Base-by-base conservation (phyloP, 768 basidiomycete species). In the Suillus fuscotomentosus region DNA sequence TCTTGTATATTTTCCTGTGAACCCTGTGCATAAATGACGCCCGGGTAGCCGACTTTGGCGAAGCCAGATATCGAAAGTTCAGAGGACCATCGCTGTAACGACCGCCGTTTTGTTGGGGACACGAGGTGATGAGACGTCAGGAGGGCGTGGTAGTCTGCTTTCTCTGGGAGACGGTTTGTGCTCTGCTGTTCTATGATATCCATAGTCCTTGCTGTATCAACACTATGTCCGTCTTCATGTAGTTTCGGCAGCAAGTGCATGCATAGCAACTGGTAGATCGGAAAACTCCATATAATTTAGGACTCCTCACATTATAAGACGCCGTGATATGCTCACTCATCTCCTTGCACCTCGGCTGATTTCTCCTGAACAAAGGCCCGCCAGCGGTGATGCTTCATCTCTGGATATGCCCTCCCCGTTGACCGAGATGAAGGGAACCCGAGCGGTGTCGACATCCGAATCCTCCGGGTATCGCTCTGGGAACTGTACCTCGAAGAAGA, bases 1-100 rank as follows among this genome's bases (percentile, higher is more conserved):
- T 88, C 86, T 69, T 87, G 82, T 14, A 91, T 77, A 55, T 83
- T 76, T 9, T 79, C 75, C 50, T 78, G 77, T 22, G 68, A 68
- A 9, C 90, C 90, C 71, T 86, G 80, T n/a, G 82, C 87, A 62
- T 91, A 93, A 51, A 93, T 89, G 53, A 91, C 79, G 5, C 90
- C 90, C 14, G 91, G 91, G 72, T 91, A 84, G 0, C 90, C 90
- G 10, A 88, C 81, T 74, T 92, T 92, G 1, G 89, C 86, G 71
- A 91, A 92, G 0, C 91, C 90, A 1, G 76, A 67, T 14, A 92
- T 68, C 4, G 75, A 75, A 47, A 90, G 81, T 8, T 83, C 79
- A 15, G 81, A 78, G 1, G 87, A 81, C 83, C 88, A 88, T 42
- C 79, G 76, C 65, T 84, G 81, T 38, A 87, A 76, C 65, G 83